Percentiles rank a stretch among this genome's conserved stretches.
Conservation (phyloP, 1,284 basidiomycete genomes). For the Boletus sp. region DNA sequence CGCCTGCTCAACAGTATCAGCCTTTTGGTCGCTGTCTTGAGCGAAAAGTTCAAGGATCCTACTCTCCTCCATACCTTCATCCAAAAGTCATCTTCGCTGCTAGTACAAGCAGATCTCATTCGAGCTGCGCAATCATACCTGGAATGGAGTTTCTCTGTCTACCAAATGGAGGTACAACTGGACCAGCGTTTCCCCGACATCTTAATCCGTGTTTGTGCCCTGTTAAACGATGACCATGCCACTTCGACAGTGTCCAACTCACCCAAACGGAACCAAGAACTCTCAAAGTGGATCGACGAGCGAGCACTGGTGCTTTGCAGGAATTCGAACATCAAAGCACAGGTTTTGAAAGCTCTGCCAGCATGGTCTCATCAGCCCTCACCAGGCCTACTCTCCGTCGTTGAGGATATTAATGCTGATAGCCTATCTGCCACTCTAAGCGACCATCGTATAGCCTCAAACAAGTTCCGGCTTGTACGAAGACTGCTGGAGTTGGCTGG, state of each 20-base stretch:
- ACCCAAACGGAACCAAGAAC: constrained; percentile 39
- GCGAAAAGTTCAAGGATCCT: constrained; percentile 51
- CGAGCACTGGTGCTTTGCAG: constrained; percentile 44
- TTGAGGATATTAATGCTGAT: constrained; percentile 42
- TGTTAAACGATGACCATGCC: constrained; percentile 48
- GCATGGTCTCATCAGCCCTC: constrained; percentile 69
- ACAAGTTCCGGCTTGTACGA: constrained; percentile 73
- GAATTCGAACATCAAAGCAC: constrained; percentile 36
- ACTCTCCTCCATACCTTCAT: constrained; percentile 65
- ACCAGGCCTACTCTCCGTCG: constrained; percentile 40
- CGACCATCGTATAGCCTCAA: constrained; percentile 54
- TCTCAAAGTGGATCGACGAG: constrained; percentile 63
- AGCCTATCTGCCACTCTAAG: constrained; percentile 52
- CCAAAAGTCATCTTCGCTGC: constrained; percentile 61
- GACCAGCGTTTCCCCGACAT: constrained; percentile 59
- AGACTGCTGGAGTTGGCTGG: constrained; percentile 49
- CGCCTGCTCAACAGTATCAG: constrained; percentile 73
- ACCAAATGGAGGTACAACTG: constrained; percentile 36
- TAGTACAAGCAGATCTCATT: constrained; percentile 68
- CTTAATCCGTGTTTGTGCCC: constrained; percentile 59
- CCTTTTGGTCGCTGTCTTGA: constrained; percentile 64
- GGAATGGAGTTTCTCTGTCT: constrained; percentile 67
- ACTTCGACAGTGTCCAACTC: constrained; percentile 31
- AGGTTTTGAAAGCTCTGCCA: constrained; percentile 55
- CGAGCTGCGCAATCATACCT: constrained; percentile 70